phyloP scores from a whole-genome alignment of 1,284 basidiomycete species.

The Ustilago shanxiensis region DNA sequence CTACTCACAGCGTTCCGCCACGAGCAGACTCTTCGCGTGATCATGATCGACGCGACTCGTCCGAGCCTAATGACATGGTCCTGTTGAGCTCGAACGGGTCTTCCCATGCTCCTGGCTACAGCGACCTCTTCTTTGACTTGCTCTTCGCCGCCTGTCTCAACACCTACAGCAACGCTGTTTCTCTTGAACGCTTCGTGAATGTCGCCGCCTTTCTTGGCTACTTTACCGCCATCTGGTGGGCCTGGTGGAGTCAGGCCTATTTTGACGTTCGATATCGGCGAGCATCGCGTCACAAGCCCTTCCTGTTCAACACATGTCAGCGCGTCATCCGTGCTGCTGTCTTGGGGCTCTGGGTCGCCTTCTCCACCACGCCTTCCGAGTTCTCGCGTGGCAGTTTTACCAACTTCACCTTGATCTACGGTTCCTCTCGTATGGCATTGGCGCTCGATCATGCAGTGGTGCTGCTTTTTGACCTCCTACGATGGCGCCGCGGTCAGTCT shows the following conservation, averaged over 20 bases:
- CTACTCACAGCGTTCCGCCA: neutral
- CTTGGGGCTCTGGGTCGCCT: conserved; percentile 48
- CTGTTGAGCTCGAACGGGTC: conserved; percentile 23
- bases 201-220: conserved; percentile 46
- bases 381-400: conserved; percentile 43
- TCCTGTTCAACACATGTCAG: conserved; percentile 31
- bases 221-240: conserved; percentile 51
- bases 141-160: conserved; percentile 50
- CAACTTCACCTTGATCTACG: conserved; percentile 50
- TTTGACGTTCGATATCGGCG: conserved; percentile 50
- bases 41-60: neutral
- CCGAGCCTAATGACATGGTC: conserved; percentile 10
- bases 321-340: conserved; percentile 37
- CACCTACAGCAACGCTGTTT: conserved; percentile 43
- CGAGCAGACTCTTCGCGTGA: neutral
- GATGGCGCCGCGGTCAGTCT: conserved; percentile 6
- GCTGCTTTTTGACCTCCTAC: conserved; percentile 13
- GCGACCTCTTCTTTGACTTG: conserved; percentile 52
- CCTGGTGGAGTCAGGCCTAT: conserved; percentile 49
- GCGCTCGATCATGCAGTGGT: conserved; percentile 28
- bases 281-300: conserved; percentile 17
- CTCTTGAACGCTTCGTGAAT: conserved; percentile 29
- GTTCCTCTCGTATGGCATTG: conserved; percentile 29
- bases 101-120: conserved; percentile 35
- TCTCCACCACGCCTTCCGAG: conserved; percentile 50